These are phyloP conservation scores for Zangia roseola DNA, from an alignment of 768 basidiomycete species.

Conservation along the genomic window DNA sequence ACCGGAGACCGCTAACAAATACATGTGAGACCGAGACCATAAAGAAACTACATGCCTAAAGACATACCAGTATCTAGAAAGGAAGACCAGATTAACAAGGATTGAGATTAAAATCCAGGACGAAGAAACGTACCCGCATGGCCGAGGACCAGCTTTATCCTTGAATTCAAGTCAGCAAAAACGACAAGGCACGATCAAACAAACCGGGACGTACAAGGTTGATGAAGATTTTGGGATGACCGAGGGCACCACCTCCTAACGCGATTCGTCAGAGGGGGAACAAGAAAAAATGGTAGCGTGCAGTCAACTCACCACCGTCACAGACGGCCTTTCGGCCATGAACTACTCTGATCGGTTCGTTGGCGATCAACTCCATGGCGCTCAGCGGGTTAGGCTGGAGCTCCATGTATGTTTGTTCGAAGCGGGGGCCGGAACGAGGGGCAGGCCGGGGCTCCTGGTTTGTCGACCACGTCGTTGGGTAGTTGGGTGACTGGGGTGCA, in stretches of 20 bases:
- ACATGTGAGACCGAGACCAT: not conserved
- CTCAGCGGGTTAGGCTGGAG: constrained; percentile 87
- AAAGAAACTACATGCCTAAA: not conserved
- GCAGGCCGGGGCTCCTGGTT: constrained; percentile 71
- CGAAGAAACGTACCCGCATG: constrained; percentile 79
- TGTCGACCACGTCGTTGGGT: constrained; percentile 79
- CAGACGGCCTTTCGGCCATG: constrained; percentile 85
- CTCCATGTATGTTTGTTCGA: constrained; percentile 88
- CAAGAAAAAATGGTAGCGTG: not conserved
- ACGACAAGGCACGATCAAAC: not conserved
- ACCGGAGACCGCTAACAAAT: constrained; percentile 73
- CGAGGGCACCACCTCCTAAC: constrained; percentile 88
- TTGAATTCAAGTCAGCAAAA: constrained; percentile 31
- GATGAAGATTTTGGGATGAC: constrained; percentile 96
- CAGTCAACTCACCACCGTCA: constrained; percentile 89
- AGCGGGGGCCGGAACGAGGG: constrained; percentile 66
- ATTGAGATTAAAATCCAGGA: constrained; percentile 1
- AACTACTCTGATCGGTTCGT: constrained; percentile 84
- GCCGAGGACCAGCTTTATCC: constrained; percentile 85
- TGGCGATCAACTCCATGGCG: constrained; percentile 85
- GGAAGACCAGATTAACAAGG: constrained; percentile 11
- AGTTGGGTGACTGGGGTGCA: constrained; percentile 79
- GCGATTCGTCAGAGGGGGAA: constrained; percentile 6
- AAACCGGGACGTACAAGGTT: constrained; percentile 67
- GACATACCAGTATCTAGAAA: constrained; percentile 48